Base-by-base conservation (phyloP, 306 rosid genomes). In the Trifolium repens region DNA sequence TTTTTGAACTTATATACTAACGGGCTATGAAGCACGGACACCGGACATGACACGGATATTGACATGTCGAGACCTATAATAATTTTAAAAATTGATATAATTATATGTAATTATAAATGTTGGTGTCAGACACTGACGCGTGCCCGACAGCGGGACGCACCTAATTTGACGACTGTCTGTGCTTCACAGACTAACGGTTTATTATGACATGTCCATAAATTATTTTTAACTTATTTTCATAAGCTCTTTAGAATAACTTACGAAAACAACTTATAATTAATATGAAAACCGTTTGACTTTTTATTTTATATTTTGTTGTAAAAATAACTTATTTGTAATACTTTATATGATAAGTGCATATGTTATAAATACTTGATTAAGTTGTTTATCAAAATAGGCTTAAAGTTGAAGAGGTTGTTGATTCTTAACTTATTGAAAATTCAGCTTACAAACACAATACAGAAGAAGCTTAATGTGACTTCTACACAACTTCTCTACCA, bases 391-490 rank as follows among this genome's bases (percentile, higher is more conserved):
- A 4, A 32, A 32, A 32, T 4, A 32, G n/a, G 6, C 14, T 42
- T 10, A 42, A 42, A 42, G 17, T 15, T 49, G 2, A n/a, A 14
- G 49, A 44, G 9, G 7, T 49, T 62, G 80, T 70, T 52, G 46
- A 66, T 78, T 58, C 97, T 89, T 91, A 89, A 90, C 89, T 57
- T 2, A n/a, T 47, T 73, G 71, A 57, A 46, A 72, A 80, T 77
- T 79, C 86, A 94, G 99, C 96, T 94, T 16, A 94, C 99, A 47
- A 94, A 92, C 89, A 92, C 99, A 78, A 94, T 94, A 68, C 99
- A 94, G 75, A 94, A 94, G 91, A 91, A 89, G 89, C 91, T 90
- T 13, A 92, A 87, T 64, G 99, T 94, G 11, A 87, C 99, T 64
- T 94, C 99, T 11, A 94, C 99, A 8, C 99, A 94, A 76, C 89